Base-by-base conservation (phyloP, 257 asterid genomes). In the Plantago elongata region DNA sequence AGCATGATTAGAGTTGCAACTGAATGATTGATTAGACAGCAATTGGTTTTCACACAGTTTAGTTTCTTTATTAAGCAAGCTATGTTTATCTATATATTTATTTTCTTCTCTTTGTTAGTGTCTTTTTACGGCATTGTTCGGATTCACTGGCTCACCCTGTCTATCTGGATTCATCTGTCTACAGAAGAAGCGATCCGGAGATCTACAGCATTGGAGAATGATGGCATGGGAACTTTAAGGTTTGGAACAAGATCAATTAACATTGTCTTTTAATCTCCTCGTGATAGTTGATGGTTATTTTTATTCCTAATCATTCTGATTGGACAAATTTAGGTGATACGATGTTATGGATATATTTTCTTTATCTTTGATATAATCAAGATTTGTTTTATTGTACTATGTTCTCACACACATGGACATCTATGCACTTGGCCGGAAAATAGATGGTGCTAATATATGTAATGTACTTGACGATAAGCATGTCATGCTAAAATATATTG, bases 181-280 rank as follows among this genome's bases (percentile, higher is more conserved):
- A 74, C 88, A 90, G 99, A 86, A 72, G 97, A 86, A 74, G 97
- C 85, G 68, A 76, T 83, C 67, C 78, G 91, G 77, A 84, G 99
- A 76, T 80, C 95, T 9, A 96, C 95, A 40, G 37, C 37, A 13
- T 62, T 84, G 78, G 91, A 89, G 83, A 72, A 71, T 57, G 97
- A 92, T 76, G 97, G 82, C 64, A 51, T 82, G 38, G 77, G 63
- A 13, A 62, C 76, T 56, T 79, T 89, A 73, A 92, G 96, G 98
- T 90, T 70, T 69, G 77, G 71, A 63, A 52, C 40, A 30, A 52
- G 54, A 64, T 67, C 64, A 62, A 40, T 43, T 67, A 56, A 13
- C 44, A 59, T 14, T 22, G 9, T 40, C 13, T 52, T 54, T 40
- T 22, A 1, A 22, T 22, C 27, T 22, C 27, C 27, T 22, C 2